A percentile compares a stretch with the other conserved stretches of the same genome.
These are phyloP conservation scores for Arthrobotrys entomopaga DNA, from an alignment of 2,329 filamentous ascomycete species.

Conservation along the genomic window DNA sequence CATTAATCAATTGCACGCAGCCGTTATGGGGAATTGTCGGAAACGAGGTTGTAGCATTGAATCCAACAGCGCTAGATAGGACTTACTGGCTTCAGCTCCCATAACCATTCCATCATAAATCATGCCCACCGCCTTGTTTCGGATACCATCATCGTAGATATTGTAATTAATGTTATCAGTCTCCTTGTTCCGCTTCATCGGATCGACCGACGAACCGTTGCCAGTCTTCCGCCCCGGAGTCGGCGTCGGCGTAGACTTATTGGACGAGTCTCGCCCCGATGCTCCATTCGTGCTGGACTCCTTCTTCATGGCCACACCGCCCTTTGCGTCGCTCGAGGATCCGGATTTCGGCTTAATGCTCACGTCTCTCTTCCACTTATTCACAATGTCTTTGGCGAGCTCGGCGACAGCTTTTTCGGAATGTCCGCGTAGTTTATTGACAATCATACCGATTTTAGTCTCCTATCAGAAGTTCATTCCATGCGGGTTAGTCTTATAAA, in stretches of 20 bases:
- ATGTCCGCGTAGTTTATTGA: constrained; percentile 82
- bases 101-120: constrained; percentile 92
- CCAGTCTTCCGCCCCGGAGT: constrained; percentile 1
- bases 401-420: constrained; percentile 82
- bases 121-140: constrained; percentile 87
- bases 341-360: constrained; percentile 65
- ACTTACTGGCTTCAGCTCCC: constrained; percentile 66
- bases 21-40: constrained; percentile 50
- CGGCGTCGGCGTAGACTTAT: constrained; percentile 42
- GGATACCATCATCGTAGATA: constrained; percentile 74
- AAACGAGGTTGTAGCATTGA: background rate
- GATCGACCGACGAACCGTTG: constrained; percentile 67
- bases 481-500: background rate
- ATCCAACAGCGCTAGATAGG: background rate
- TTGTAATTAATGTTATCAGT: constrained; percentile 81
- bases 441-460: constrained; percentile 89
- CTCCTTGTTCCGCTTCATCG: constrained; percentile 82
- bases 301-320: constrained; percentile 60
- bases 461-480: constrained; percentile 64
- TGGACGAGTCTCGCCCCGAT: constrained; percentile 57
- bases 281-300: constrained; percentile 48
- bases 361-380: constrained; percentile 85
- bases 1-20: no score
- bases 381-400: constrained; percentile 82
- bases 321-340: constrained; percentile 66